Evolutionary conservation across 2,329 filamentous ascomycete genomes (phyloP).

Genomic region (Rhinocladiella mackenziei): DNA sequence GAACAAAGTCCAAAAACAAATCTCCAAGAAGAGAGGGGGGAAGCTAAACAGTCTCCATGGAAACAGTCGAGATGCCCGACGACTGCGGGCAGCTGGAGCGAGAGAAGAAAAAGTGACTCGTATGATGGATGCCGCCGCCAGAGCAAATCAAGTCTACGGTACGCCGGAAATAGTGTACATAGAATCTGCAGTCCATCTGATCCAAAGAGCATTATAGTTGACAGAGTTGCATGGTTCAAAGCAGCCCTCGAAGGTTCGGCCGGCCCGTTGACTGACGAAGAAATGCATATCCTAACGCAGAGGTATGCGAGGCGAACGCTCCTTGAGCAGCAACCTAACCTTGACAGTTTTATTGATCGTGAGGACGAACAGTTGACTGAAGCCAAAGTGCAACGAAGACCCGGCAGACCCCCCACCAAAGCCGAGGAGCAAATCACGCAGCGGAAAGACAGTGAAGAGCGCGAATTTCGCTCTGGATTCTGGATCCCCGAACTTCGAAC

Average conservation of each 20-base stretch:
- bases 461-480: slow-evolving; percentile 80
- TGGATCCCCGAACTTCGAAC: slow-evolving; percentile 72
- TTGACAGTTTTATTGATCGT: slow-evolving; percentile 37
- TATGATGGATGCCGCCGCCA: slow-evolving; percentile 64
- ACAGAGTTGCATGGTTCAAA: slow-evolving; percentile 69
- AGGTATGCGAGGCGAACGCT: slow-evolving; percentile 44
- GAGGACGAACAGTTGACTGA: slow-evolving; percentile 38
- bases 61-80: slow-evolving; percentile 79
- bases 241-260: slow-evolving; percentile 48
- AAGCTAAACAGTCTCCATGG: slow-evolving; percentile 74
- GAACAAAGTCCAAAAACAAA: slow-evolving; percentile 81
- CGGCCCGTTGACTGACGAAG: slow-evolving; percentile 36
- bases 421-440: slow-evolving; percentile 74
- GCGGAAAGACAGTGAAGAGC: slow-evolving; percentile 65
- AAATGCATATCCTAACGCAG: slow-evolving; percentile 51
- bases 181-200: no score
- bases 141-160: slow-evolving; percentile 72
- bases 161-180: slow-evolving; percentile 38
- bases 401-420: slow-evolving; percentile 72
- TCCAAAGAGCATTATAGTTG: no score
- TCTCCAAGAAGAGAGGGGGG: slow-evolving; percentile 78
- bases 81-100: slow-evolving; percentile 71
- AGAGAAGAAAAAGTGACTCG: slow-evolving; percentile 79
- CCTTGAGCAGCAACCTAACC: slow-evolving; percentile 12
- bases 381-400: slow-evolving; percentile 64